Evolutionary conservation across 805 yeast genomes (phyloP).

Genomic region (Limtongia smithiae): DNA sequence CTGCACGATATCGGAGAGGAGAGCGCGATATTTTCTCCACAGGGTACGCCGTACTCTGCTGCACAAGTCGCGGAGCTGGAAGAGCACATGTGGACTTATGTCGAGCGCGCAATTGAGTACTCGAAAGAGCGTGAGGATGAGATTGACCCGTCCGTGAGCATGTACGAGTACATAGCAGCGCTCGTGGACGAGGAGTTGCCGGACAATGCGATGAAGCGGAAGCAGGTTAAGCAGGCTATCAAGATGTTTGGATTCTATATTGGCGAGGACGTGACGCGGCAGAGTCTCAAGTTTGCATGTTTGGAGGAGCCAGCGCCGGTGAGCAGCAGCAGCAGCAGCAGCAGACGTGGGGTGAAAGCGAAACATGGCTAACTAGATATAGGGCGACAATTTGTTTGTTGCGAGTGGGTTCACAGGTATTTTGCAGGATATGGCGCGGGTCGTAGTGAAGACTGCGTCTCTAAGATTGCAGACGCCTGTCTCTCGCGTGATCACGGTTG

Average conservation of each 20-base stretch:
- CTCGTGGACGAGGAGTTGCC: slow-evolving; percentile 2
- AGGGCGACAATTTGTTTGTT: slow-evolving; percentile 28
- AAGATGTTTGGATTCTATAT: slow-evolving; percentile 26
- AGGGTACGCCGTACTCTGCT: slow-evolving; percentile 10
- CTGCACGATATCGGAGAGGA: slow-evolving; percentile 19
- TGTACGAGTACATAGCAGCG: slow-evolving; percentile 15
- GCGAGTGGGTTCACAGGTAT: slow-evolving; percentile 25
- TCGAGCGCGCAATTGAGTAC: slow-evolving; percentile 29
- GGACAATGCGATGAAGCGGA: slow-evolving; percentile 1
- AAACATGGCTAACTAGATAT: too few relatives aligned
- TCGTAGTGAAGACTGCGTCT: background rate
- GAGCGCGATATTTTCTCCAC: slow-evolving; percentile 11
- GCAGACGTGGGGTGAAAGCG: too few relatives aligned
- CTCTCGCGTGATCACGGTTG: background rate
- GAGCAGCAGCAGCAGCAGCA: too few relatives aligned
- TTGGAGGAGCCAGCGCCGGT: slow-evolving; percentile 28
- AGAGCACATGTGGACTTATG: slow-evolving; percentile 23
- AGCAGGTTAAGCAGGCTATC: slow-evolving; percentile 7
- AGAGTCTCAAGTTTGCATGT: slow-evolving; percentile 26
- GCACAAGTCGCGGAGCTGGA: slow-evolving; percentile 7
- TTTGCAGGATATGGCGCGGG: slow-evolving; percentile 8
- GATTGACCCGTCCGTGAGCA: slow-evolving; percentile 15
- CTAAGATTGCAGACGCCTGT: slow-evolving; percentile 9
- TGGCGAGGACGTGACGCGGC: slow-evolving; percentile 25
- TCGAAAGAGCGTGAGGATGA: slow-evolving; percentile 13